These are phyloP conservation scores for Emergomyces pasteurianus DNA, from an alignment of 2,329 filamentous ascomycete genomes.

Conservation along the genomic window DNA sequence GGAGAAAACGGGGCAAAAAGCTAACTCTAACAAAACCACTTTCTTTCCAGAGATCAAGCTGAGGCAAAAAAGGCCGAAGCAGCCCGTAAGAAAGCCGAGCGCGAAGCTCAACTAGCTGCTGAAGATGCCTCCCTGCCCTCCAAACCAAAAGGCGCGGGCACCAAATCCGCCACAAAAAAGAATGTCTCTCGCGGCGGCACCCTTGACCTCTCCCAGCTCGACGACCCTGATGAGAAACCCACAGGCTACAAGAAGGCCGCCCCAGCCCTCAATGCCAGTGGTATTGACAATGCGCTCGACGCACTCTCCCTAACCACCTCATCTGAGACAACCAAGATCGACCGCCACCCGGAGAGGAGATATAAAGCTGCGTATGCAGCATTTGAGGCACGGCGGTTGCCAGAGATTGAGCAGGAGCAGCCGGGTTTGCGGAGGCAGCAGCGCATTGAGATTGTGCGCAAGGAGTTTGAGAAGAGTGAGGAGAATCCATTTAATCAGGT, in stretches of 20 bases:
- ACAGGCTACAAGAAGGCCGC: slow-evolving; percentile 33
- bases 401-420: slow-evolving; percentile 76
- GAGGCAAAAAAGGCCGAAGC: slow-evolving; percentile 71
- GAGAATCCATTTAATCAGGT: slow-evolving; percentile 95
- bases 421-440: slow-evolving; percentile 71
- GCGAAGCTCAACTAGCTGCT: slow-evolving; percentile 66
- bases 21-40: neutral
- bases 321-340: slow-evolving; percentile 55
- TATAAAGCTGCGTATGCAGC: slow-evolving; percentile 76
- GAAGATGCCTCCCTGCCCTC: slow-evolving; percentile 61
- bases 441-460: slow-evolving; percentile 68
- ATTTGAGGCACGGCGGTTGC: slow-evolving; percentile 68
- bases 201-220: slow-evolving; percentile 64
- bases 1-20: neutral
- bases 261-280: slow-evolving; percentile 60
- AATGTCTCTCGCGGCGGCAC: slow-evolving; percentile 36
- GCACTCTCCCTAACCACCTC: slow-evolving; percentile 59
- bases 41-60: slow-evolving; percentile 64
- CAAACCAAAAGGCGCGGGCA: slow-evolving; percentile 45
- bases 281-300: slow-evolving; percentile 89
- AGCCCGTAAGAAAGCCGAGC: slow-evolving; percentile 83
- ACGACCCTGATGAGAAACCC: slow-evolving; percentile 38
- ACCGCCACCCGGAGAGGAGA: slow-evolving; percentile 76
- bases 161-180: slow-evolving; percentile 40
- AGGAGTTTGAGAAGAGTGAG: slow-evolving; percentile 89